Evolutionary conservation across 768 basidiomycete species (phyloP), one percentile per base, ranked within the genome.

Genomic region (Trichaptum fuscoviolaceum): DNA sequence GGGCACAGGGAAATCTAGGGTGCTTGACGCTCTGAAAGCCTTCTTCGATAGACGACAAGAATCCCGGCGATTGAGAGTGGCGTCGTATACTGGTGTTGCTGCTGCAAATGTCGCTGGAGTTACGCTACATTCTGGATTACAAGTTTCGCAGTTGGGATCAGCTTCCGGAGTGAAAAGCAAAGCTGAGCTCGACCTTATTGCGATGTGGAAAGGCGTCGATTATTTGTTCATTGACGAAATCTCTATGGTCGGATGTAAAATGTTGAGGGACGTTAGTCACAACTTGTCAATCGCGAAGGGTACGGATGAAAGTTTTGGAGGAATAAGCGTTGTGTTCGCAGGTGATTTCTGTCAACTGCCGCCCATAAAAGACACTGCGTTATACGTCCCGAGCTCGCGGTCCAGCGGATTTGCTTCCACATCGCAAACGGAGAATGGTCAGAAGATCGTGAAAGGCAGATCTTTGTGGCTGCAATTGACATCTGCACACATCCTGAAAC

Each of bases 281-380:
- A 77, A 77, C 0, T 63, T 83, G 0, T 66, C 35, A 0, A 68
- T 70, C 0, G 80, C 77, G 0, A 82, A 78, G 66, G 77, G 73
- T n/a, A 72, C 69, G 26, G 52, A 60, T 0, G 17, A 35, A 26
- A 67, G 71, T 0, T 82, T 81, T 70, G 80, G 81, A 5, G 78
- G 79, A 0, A 71, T 82, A 0, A 82, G 78, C 59, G 66, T 82
- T 1, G 78, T 83, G 0, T 80, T 80, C 64, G 78, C 79, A 0
- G 80, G 82, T 0, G 80, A 83, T 65, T 82, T 83, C 66, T 73
- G 75, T 0, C 82, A 83, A 61, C 66, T 80, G 2, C 76, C 80
- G 0, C 81, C 81, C 10, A 75, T 83, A 0, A 68, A 70, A 0
- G 69, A 76, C 5, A 73, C 58, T 0, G 64, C 70, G 0, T 63